Conservation (phyloP, 2,329 filamentous ascomycete genomes). For the Cladosporium cucumerinum region DNA sequence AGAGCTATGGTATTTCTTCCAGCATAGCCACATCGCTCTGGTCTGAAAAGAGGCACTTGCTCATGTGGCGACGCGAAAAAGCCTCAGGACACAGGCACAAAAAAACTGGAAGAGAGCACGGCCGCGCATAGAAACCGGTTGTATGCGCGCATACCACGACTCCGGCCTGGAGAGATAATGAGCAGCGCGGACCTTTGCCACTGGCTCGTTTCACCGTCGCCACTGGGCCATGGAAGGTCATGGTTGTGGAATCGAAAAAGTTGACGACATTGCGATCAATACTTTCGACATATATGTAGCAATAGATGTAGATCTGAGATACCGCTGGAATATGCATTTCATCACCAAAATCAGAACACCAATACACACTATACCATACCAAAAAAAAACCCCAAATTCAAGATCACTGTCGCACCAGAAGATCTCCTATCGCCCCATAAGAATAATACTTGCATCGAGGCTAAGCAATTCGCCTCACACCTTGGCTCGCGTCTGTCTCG, state of each 20-base stretch:
- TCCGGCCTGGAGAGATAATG: not conserved
- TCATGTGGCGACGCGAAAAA: not conserved
- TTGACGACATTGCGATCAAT: not conserved
- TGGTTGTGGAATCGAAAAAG: not conserved
- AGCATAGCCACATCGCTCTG: not conserved
- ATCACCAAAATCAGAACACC: not conserved
- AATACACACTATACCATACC: not conserved
- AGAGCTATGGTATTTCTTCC: not conserved
- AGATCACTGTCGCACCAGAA: not conserved
- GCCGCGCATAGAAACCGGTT: not conserved
- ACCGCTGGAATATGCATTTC: not conserved
- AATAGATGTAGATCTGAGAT: slow-evolving; percentile 1
- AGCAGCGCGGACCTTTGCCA: not conserved
- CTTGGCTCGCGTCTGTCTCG: not conserved
- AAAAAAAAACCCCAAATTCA: not conserved
- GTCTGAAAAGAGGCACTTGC: not conserved
- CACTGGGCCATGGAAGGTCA: not conserved
- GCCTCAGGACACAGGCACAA: not conserved
- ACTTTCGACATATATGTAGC: not conserved
- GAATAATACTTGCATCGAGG: no score
- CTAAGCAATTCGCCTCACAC: slow-evolving; percentile 4
- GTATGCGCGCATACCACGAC: not conserved
- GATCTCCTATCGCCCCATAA: not conserved
- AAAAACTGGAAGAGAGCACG: not conserved
- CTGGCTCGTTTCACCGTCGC: not conserved